Base-by-base conservation (phyloP, 2,329 filamentous ascomycete species). In the Dryadomyces quercus-mongolicae region DNA sequence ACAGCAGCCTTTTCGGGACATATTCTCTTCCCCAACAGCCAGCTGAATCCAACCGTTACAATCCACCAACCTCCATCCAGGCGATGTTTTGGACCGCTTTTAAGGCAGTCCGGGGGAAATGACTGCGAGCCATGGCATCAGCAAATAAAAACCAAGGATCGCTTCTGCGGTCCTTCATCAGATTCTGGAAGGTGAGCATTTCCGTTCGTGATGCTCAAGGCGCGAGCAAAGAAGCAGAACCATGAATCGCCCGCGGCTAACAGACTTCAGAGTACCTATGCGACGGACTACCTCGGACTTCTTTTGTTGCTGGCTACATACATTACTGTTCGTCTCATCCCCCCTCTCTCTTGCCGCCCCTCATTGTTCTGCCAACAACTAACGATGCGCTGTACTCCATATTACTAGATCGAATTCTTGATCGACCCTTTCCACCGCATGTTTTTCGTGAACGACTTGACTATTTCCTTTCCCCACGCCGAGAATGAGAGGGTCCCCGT, bases 391-490 rank as follows among this genome's bases (percentile, higher is more conserved):
- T 48, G 49, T 31, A 18, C 16, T 49, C 16, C 46, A 48, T 31
- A 18, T 16, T 49, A 3, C 38, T 47, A 88, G 78, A 75, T 88
- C 46, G 75, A 82, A 68, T 72, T 86, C 62, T 75, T 86, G 60
- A 77, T 88, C 62, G 83, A 85, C 57, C 93, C 93, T 0, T 97
- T 97, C 67, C 90, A 97, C 67, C 89, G 88, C 70, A 86, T 96
- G 81, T 97, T 98, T 71, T 86, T 82, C 59, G 79, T 97, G 58
- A 86, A 90, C 66, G 89, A 97, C 66, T 77, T 87, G 22, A 75
- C 82, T 51, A 89, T 97, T 56, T 84, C 88, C 59, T 96, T 86
- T 64, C 93, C 93, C 0, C 86, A 95, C 69, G 89, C 93, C 21
- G 76, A 85, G 55, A 70, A 85, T 51, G 91, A 98, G 68, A 81